Percentiles rank a stretch among this genome's conserved stretches.
Conservation (phyloP, 2,329 filamentous ascomycete genomes). For the Alternaria panax region DNA sequence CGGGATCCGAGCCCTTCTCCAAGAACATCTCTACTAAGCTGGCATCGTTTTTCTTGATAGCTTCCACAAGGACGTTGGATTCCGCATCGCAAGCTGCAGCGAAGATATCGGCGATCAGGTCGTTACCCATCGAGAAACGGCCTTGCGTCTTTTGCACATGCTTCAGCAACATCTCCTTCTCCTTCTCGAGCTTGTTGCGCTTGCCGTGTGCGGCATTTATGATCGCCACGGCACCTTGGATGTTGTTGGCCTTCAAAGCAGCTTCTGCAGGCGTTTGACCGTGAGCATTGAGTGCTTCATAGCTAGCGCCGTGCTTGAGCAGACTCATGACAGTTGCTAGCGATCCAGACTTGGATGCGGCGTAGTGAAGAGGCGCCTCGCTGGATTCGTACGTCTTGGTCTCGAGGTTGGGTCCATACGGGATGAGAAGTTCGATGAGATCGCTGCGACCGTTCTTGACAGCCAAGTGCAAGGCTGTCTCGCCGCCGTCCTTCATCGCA, state of each 20-base stretch:
- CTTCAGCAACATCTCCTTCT: conserved; percentile 43
- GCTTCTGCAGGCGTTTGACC: conserved; percentile 38
- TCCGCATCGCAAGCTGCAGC: conserved; percentile 43
- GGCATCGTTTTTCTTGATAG: conserved; percentile 40
- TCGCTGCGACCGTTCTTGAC: conserved; percentile 36
- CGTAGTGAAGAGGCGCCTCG: conserved; percentile 46
- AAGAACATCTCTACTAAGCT: conserved; percentile 42
- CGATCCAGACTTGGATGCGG: conserved; percentile 34
- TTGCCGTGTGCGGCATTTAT: conserved; percentile 39
- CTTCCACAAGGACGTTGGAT: conserved; percentile 43
- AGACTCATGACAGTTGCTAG: conserved; percentile 32
- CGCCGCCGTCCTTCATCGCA: conserved; percentile 27
- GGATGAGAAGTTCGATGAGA: conserved; percentile 36
- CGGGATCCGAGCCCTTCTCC: conserved; percentile 40
- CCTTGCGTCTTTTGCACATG: conserved; percentile 39
- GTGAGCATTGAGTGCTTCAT: conserved; percentile 29
- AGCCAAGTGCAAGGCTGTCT: conserved; percentile 44
- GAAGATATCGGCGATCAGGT: conserved; percentile 45
- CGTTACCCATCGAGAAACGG: conserved; percentile 39
- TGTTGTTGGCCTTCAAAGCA: conserved; percentile 36
- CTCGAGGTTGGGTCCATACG: conserved; percentile 31
- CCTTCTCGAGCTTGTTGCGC: conserved; percentile 36
- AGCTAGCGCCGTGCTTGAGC: conserved; percentile 39
- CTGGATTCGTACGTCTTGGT: conserved; percentile 28
- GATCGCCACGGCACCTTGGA: conserved; percentile 42